Evolutionary conservation across 371 early-diverging fungal genomes (phyloP).

Genomic region (Mucor indicus): DNA sequence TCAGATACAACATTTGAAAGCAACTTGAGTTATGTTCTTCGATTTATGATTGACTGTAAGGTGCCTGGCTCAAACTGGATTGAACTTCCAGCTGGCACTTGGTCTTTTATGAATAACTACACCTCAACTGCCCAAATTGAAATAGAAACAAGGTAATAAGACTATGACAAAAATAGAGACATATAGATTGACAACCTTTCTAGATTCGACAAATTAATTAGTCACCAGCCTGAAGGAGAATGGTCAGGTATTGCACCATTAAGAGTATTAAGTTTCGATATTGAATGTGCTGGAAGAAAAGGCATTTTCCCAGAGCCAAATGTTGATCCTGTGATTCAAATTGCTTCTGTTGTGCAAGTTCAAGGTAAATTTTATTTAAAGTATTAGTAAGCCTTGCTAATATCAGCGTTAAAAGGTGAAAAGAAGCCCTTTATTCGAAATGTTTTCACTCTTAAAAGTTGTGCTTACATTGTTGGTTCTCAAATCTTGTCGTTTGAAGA

Average conservation of each 20-base stretch:
- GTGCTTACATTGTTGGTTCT: conserved; percentile 94
- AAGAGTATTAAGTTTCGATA: conserved; percentile 97
- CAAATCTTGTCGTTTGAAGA: conserved; percentile 82
- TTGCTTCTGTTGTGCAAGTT: conserved; percentile 92
- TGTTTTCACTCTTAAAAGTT: conserved; percentile 89
- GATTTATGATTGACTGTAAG: conserved; percentile 98
- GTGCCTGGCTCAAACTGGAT: conserved; percentile 93
- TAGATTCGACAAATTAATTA: conserved; percentile 73
- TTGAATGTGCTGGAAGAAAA: conserved; percentile 97
- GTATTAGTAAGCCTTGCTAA: background rate
- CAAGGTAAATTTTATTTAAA: conserved; percentile 58
- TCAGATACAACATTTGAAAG: conserved; percentile 83
- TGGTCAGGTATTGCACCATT: conserved; percentile 96
- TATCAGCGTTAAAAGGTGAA: conserved; percentile 55
- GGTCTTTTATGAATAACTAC: conserved; percentile 38
- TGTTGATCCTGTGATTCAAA: conserved; percentile 99
- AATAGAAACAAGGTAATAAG: conserved; percentile 62
- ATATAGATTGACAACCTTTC: conserved; percentile 2
- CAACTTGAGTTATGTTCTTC: conserved; percentile 85
- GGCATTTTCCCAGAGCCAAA: conserved; percentile 97
- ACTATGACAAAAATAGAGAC: conserved; percentile 1
- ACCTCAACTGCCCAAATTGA: conserved; percentile 82
- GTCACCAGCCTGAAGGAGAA: conserved; percentile 86
- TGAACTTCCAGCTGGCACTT: conserved; percentile 77
- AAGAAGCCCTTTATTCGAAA: conserved; percentile 84